Percentiles rank a stretch among this genome's conserved stretches.
phyloP scores from a whole-genome alignment of 768 basidiomycete genomes.

The Termitomyces sp. region DNA sequence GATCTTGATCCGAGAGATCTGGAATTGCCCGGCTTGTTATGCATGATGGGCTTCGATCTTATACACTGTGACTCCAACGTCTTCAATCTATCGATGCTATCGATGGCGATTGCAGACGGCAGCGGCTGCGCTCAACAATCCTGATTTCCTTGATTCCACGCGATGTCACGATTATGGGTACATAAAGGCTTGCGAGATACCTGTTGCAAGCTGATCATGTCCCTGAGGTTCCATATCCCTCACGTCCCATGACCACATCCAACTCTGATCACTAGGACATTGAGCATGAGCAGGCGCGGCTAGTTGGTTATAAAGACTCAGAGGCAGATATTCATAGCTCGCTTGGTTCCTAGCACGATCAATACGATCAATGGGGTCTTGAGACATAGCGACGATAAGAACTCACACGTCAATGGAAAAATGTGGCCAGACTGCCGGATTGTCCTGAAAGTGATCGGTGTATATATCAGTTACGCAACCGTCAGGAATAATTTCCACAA shows the following conservation, averaged over 20 bases:
- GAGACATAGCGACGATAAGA: neutral
- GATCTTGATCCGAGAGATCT: conserved; percentile 70
- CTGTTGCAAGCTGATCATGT: neutral
- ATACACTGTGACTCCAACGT: neutral
- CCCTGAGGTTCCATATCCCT: conserved; percentile 1
- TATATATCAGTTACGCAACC: neutral
- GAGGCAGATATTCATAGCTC: neutral
- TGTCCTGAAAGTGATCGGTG: conserved; percentile 3
- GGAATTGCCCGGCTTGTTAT: conserved; percentile 26
- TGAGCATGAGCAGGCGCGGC: neutral
- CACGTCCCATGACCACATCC: neutral
- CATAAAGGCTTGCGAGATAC: neutral
- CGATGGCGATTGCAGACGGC: conserved; percentile 13
- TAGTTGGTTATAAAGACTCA: neutral
- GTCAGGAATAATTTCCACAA: neutral
- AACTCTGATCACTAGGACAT: neutral
- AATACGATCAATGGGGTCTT: neutral
- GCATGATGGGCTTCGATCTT: conserved; percentile 14
- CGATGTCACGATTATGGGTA: neutral
- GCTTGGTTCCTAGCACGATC: neutral
- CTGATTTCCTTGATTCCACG: conserved; percentile 1
- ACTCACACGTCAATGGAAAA: neutral
- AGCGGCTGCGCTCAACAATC: conserved; percentile 5
- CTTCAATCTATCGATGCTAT: conserved; percentile 12
- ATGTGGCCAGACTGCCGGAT: conserved; percentile 3